These are phyloP conservation scores for Ensete ventricosum DNA, from an alignment of 176 grass and related monocot genomes.

Conservation along the genomic window DNA sequence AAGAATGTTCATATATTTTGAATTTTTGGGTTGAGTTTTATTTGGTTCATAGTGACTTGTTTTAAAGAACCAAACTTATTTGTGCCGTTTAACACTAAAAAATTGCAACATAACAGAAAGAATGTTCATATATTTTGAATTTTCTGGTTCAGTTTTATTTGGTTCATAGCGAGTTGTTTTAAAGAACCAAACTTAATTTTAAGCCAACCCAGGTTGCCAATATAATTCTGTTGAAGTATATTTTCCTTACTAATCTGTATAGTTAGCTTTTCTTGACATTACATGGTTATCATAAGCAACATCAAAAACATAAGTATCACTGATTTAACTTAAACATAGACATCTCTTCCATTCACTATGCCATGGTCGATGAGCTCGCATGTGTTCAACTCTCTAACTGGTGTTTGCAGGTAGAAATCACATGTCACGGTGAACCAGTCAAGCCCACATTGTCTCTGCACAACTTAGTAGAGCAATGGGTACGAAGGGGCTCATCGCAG, in stretches of 20 bases:
- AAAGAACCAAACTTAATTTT: neutral
- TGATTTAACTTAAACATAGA: too few relatives aligned
- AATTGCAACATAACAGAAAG: too few relatives aligned
- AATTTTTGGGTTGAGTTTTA: neutral
- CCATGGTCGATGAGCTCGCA: neutral
- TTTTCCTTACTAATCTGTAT: neutral
- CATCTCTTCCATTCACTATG: neutral
- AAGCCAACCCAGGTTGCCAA: neutral
- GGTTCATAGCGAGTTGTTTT: neutral
- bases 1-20: neutral
- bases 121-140: neutral
- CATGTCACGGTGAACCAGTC: constrained; percentile 48
- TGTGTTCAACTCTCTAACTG: constrained; percentile 3
- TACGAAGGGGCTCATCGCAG: constrained; percentile 30
- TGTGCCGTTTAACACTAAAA: too few relatives aligned
- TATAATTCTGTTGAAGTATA: neutral
- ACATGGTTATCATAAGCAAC: neutral
- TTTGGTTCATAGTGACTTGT: neutral
- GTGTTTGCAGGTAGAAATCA: constrained; percentile 65
- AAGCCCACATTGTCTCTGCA: constrained; percentile 40
- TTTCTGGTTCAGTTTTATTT: neutral
- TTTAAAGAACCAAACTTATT: neutral
- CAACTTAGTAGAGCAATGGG: constrained; percentile 60
- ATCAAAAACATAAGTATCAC: too few relatives aligned
- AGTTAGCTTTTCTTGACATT: neutral